Base-by-base conservation (phyloP, 2,329 filamentous ascomycete species). In the Hypoxylon sp. region DNA sequence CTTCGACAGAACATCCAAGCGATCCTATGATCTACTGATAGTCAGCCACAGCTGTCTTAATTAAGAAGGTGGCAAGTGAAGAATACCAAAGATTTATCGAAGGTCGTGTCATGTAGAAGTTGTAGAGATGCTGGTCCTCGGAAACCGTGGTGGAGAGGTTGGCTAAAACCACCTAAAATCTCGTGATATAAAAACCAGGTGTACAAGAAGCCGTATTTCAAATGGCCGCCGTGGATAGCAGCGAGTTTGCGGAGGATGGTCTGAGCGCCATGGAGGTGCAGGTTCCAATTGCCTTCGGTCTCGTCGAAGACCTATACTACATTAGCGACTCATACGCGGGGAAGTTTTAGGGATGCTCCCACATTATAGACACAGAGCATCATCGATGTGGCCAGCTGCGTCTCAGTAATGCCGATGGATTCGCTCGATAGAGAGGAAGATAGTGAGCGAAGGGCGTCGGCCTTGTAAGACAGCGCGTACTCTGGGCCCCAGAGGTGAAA, bases 281-380 rank as follows among this genome's bases (percentile, higher is more conserved):
- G 65, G 53, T 79, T 76, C 83, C 82, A 85, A 44, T 82, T 80
- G 1, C 81, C 82, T 67, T 85, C 83, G 0, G 76, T 79, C 56
- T 83, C 82, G 62, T 85, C 83, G 70, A 85, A 85, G 11, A 85
- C 82, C 82, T 84, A 61, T 4, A 6, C 6, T 4, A 1, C 6
- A 55, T 75, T 64, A 77, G 70, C 52, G 53, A 19, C 8, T 6
- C 6, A 10, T 29, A 7, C 27, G 21, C 31, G 39, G 52, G 19
- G 29, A 13, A 24, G 6, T 1, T 31, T 3, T 19, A 48, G 29
- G 7, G n/a, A 29, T 35, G 15, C 6, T 68, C 80, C 73, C 67
- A 84, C 83, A 72, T 82, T 84, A 64, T 85, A 84, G 15, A 85
- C 82, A 57, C 82, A 85, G 6, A 85, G 78, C 83, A 85, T 85